These are phyloP conservation scores for Fusarium buharicum DNA, from an alignment of 2,329 filamentous ascomycete genomes.

Conservation along the genomic window DNA sequence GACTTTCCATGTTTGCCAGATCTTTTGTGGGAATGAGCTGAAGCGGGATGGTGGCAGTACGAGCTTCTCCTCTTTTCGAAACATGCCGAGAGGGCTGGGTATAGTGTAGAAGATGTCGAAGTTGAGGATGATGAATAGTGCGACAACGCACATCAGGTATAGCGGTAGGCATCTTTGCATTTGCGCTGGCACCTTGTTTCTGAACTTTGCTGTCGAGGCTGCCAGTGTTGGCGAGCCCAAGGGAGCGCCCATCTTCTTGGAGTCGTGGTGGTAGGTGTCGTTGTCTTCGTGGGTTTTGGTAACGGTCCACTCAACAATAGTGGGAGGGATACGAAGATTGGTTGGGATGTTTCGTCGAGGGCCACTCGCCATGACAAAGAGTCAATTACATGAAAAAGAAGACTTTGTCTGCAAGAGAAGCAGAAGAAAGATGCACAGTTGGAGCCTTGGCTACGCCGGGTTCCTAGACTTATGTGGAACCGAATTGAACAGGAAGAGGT, in stretches of 20 bases:
- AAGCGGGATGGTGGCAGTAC: slow-evolving; percentile 31
- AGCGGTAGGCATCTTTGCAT: slow-evolving; percentile 60
- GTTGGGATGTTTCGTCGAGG: slow-evolving; percentile 37
- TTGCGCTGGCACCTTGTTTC: slow-evolving; percentile 57
- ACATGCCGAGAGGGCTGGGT: slow-evolving; percentile 36
- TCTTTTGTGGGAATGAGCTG: slow-evolving; percentile 69
- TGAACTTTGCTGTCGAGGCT: slow-evolving; percentile 51
- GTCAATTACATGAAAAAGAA: slow-evolving; percentile 1
- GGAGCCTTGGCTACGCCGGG: background rate
- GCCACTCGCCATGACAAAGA: slow-evolving; percentile 42
- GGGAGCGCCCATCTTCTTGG: slow-evolving; percentile 46
- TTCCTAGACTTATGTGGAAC: slow-evolving; percentile 5
- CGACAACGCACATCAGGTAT: slow-evolving; percentile 56
- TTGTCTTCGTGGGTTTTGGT: slow-evolving; percentile 14
- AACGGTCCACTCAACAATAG: slow-evolving; percentile 26
- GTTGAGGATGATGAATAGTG: slow-evolving; percentile 60
- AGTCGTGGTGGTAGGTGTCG: slow-evolving; percentile 6
- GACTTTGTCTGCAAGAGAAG: background rate
- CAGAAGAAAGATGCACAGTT: slow-evolving; percentile 5
- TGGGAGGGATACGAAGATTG: slow-evolving; percentile 36
- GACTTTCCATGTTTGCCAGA: slow-evolving; percentile 83
- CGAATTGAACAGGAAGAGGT: background rate
- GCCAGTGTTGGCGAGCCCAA: slow-evolving; percentile 53
- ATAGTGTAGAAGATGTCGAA: slow-evolving; percentile 53
- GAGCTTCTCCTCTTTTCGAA: slow-evolving; percentile 27